These are phyloP conservation scores for Nakaseomyces glabratus DNA, from an alignment of 1,139 yeast species.

Conservation along the genomic window DNA sequence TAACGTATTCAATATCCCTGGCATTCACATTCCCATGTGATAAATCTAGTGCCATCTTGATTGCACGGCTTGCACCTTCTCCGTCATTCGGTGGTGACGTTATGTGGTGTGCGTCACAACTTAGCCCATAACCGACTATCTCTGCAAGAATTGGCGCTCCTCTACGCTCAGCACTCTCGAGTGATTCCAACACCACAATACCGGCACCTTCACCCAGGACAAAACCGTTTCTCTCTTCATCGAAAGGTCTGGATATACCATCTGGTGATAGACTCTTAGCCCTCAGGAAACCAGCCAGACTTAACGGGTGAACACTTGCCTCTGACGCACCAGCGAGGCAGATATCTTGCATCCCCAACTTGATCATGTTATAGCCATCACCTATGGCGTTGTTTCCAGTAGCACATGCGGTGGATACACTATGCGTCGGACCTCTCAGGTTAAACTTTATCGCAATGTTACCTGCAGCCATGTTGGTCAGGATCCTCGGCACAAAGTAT, in stretches of 20 bases:
- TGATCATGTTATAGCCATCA: slow-evolving; percentile 77
- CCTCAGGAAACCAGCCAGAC: slow-evolving; percentile 85
- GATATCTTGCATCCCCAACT: slow-evolving; percentile 70
- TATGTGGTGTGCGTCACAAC: slow-evolving; percentile 89
- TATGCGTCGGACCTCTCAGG: slow-evolving; percentile 75
- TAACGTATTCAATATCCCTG: slow-evolving; percentile 57
- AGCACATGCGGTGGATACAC: slow-evolving; percentile 93
- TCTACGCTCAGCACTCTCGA: slow-evolving; percentile 65
- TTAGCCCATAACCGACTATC: slow-evolving; percentile 75
- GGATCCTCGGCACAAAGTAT: slow-evolving; percentile 69
- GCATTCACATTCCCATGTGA: slow-evolving; percentile 36
- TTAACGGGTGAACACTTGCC: slow-evolving; percentile 75
- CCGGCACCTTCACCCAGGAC: slow-evolving; percentile 95
- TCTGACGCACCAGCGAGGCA: slow-evolving; percentile 94
- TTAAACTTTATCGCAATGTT: slow-evolving; percentile 73
- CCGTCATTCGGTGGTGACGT: slow-evolving; percentile 86
- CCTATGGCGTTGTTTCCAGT: slow-evolving; percentile 93
- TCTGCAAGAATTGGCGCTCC: slow-evolving; percentile 70
- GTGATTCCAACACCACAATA: slow-evolving; percentile 60
- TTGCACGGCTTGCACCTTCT: slow-evolving; percentile 74
- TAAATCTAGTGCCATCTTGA: slow-evolving; percentile 63
- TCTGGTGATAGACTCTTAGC: slow-evolving; percentile 68
- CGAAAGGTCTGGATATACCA: slow-evolving; percentile 82
- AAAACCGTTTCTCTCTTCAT: slow-evolving; percentile 68
- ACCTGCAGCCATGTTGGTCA: slow-evolving; percentile 94